Conservation (phyloP, 2,329 filamentous ascomycete species). For the Phyllosticta citrichinensis region DNA sequence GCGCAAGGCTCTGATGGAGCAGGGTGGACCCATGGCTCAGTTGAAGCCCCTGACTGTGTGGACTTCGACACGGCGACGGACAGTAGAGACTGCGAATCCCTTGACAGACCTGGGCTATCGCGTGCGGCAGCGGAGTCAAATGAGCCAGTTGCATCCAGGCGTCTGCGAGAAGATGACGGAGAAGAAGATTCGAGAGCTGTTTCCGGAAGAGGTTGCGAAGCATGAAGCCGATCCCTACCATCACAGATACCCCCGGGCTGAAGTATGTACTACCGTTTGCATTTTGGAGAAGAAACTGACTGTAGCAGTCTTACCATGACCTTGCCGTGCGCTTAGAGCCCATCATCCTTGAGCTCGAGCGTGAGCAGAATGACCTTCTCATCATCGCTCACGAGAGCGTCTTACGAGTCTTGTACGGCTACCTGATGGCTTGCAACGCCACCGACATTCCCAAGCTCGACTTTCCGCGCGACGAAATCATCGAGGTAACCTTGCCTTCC, state of each 20-base stretch:
- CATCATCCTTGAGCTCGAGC: slow-evolving; percentile 92
- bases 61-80: slow-evolving; percentile 86
- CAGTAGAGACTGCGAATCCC: slow-evolving; percentile 78
- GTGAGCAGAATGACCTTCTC: slow-evolving; percentile 93
- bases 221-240: slow-evolving; percentile 95
- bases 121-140: slow-evolving; percentile 83
- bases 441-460: slow-evolving; percentile 86
- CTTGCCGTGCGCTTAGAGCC: slow-evolving; percentile 95
- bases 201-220: slow-evolving; percentile 84
- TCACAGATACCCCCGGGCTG: slow-evolving; percentile 87
- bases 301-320: slow-evolving; percentile 80
- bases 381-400: slow-evolving; percentile 98
- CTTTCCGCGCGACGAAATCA: slow-evolving; percentile 94
- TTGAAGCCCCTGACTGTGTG: slow-evolving; percentile 79
- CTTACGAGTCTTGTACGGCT: slow-evolving; percentile 91
- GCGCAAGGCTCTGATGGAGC: slow-evolving; percentile 55
- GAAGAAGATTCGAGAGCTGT: slow-evolving; percentile 65
- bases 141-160: slow-evolving; percentile 95
- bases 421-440: slow-evolving; percentile 96
- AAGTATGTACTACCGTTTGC: slow-evolving; percentile 46
- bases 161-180: slow-evolving; percentile 93
- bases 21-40: slow-evolving; percentile 57
- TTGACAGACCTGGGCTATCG: slow-evolving; percentile 73
- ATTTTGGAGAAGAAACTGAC: neutral
- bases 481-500: slow-evolving; percentile 51